phyloP scores from a whole-genome alignment of 208 protist genomes.

The Wallacemonas sp. region DNA sequence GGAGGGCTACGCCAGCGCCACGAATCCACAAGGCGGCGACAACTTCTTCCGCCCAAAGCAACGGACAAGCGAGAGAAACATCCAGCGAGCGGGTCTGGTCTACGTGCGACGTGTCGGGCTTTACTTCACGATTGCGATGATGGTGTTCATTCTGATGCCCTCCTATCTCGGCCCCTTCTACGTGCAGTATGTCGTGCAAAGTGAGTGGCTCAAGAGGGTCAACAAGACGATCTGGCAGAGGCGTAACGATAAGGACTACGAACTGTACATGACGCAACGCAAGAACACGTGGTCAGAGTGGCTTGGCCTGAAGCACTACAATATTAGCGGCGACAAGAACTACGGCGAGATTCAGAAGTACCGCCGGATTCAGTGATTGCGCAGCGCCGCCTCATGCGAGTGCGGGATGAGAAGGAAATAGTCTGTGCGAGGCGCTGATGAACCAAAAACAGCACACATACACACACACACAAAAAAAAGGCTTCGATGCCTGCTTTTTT shows the following conservation, averaged over 20 bases:
- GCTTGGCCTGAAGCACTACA: slow-evolving; percentile 85
- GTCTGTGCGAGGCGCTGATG: too few relatives aligned
- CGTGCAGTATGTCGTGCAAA: slow-evolving; percentile 67
- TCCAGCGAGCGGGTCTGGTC: slow-evolving; percentile 80
- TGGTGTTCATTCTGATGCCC: slow-evolving; percentile 55
- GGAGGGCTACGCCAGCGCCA: slow-evolving; percentile 54
- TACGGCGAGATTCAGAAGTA: slow-evolving; percentile 77
- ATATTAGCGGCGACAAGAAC: slow-evolving; percentile 84
- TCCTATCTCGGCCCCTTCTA: slow-evolving; percentile 71
- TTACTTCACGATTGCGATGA: slow-evolving; percentile 44
- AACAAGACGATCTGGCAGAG: slow-evolving; percentile 80
- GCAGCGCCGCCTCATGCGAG: too few relatives aligned
- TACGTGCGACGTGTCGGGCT: slow-evolving; percentile 45
- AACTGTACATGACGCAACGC: slow-evolving; percentile 88
- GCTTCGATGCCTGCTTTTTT: slow-evolving; percentile 4
- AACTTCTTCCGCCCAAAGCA: slow-evolving; percentile 79
- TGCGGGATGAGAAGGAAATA: neutral
- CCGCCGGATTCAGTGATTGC: slow-evolving; percentile 14
- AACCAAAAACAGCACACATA: neutral
- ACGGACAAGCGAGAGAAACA: slow-evolving; percentile 44
- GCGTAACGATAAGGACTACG: slow-evolving; percentile 82
- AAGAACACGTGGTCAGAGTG: slow-evolving; percentile 84
- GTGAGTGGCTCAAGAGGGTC: slow-evolving; percentile 76
- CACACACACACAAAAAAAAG: too few relatives aligned
- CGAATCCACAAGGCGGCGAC: slow-evolving; percentile 48